phyloP scores from a whole-genome alignment of 768 basidiomycete genomes.

The Psilocybe tampanensis region DNA sequence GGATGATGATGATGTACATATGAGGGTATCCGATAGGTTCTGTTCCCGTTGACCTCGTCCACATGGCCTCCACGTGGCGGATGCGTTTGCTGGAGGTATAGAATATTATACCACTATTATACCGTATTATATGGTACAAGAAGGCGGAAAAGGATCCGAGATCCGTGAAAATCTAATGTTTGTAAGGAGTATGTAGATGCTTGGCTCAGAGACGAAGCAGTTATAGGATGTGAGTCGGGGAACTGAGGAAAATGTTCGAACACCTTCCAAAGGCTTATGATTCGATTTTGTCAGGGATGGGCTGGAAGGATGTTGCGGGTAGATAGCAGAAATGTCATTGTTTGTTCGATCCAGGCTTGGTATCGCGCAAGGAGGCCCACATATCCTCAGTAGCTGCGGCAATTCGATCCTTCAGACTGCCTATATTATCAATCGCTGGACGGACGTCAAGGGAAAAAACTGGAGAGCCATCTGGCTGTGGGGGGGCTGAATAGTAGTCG shows the following conservation, averaged over 20 bases:
- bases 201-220: too few relatives aligned
- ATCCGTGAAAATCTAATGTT: too few relatives aligned
- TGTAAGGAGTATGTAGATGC: too few relatives aligned
- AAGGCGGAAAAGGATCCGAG: too few relatives aligned
- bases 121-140: too few relatives aligned
- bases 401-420: conserved; percentile 76
- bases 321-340: neutral
- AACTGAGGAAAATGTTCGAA: neutral
- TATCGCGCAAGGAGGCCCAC: conserved; percentile 53
- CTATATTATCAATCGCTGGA: conserved; percentile 87
- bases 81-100: neutral
- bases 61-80: neutral
- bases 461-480: conserved; percentile 87
- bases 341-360: conserved; percentile 19
- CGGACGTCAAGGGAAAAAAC: conserved; percentile 96
- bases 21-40: neutral
- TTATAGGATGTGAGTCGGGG: neutral
- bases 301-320: neutral
- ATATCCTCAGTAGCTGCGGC: conserved; percentile 67
- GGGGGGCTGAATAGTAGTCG: conserved; percentile 96
- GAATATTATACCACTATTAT: too few relatives aligned
- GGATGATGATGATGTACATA: too few relatives aligned
- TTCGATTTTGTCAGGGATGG: neutral
- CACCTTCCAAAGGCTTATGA: neutral
- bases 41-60: neutral